phyloP scores from a whole-genome alignment of 1,139 yeast species.

The Taiozyma sp. region DNA sequence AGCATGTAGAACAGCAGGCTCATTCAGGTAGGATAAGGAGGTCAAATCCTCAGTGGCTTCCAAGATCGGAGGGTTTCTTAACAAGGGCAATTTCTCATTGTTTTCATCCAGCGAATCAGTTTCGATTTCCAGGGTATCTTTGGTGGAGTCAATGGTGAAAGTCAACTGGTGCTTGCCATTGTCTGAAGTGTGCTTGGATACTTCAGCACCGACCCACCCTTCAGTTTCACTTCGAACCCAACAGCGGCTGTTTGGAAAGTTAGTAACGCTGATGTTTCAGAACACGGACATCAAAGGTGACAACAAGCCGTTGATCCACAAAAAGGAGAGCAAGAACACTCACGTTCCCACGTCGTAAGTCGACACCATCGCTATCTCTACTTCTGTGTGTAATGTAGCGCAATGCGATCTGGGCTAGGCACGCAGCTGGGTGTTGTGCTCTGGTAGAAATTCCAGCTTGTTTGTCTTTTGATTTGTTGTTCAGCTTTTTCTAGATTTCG shows the following conservation, averaged over 20 bases:
- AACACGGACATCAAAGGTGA: background rate
- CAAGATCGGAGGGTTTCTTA: constrained; percentile 89
- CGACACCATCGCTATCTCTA: constrained; percentile 17
- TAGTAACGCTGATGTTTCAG: constrained; percentile 6
- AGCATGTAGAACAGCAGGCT: constrained; percentile 95
- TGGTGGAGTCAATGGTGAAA: constrained; percentile 60
- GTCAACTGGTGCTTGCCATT: constrained; percentile 53
- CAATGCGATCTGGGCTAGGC: background rate
- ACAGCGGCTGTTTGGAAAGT: constrained; percentile 48
- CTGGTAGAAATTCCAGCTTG: background rate
- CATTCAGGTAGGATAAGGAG: constrained; percentile 85
- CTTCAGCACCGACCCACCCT: constrained; percentile 93
- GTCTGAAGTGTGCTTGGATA: constrained; percentile 47
- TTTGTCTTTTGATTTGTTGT: constrained; percentile 3
- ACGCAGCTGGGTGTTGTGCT: background rate
- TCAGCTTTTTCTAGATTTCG: constrained; percentile 2
- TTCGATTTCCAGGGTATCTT: constrained; percentile 47
- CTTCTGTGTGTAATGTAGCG: background rate
- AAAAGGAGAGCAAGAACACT: constrained; percentile 5
- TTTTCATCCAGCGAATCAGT: constrained; percentile 39
- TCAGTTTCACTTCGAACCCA: constrained; percentile 88
- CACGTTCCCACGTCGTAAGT: constrained; percentile 27
- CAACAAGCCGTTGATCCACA: background rate
- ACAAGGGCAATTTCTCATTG: constrained; percentile 62
- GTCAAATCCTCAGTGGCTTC: constrained; percentile 96